phyloP scores from a whole-genome alignment of 1,284 basidiomycete species.

The Phlebopus sp. region DNA sequence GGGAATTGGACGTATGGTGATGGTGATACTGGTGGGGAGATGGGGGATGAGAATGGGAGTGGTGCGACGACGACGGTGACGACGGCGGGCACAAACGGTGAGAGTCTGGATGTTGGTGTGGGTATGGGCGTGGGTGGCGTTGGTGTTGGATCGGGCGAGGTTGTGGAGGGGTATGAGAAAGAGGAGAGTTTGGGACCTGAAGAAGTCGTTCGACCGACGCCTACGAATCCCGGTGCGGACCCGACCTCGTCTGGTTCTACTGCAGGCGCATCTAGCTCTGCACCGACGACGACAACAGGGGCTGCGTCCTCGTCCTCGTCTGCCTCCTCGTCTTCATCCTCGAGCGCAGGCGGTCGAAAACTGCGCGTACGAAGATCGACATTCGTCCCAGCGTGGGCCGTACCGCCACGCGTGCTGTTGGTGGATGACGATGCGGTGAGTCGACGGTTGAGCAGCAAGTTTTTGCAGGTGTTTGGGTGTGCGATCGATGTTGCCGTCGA shows the following conservation, averaged over 20 bases:
- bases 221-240: constrained; percentile 20
- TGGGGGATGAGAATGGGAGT: constrained; percentile 2
- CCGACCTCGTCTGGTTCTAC: too few relatives aligned
- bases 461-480: constrained; percentile 94
- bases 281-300: constrained; percentile 30
- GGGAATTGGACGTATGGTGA: constrained; percentile 59
- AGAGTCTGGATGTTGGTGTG: constrained; percentile 3
- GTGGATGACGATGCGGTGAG: constrained; percentile 96
- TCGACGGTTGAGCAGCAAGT: constrained; percentile 85
- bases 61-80: too few relatives aligned
- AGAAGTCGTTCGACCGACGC: constrained; percentile 32
- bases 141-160: constrained; percentile 2
- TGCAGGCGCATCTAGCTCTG: too few relatives aligned
- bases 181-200: constrained; percentile 31
- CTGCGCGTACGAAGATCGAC: constrained; percentile 70
- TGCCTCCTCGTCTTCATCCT: constrained; percentile 11
- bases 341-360: constrained; percentile 20
- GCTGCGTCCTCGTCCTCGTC: constrained; percentile 15
- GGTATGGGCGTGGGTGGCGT: not conserved
- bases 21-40: constrained; percentile 18
- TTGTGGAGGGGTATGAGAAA: constrained; percentile 22
- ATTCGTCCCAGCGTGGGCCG: constrained; percentile 87
- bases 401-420: constrained; percentile 82
- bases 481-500: constrained; percentile 93
- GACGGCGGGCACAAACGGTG: too few relatives aligned